Conservation (phyloP, 768 basidiomycete species). For the Leucocoprinus sp. region DNA sequence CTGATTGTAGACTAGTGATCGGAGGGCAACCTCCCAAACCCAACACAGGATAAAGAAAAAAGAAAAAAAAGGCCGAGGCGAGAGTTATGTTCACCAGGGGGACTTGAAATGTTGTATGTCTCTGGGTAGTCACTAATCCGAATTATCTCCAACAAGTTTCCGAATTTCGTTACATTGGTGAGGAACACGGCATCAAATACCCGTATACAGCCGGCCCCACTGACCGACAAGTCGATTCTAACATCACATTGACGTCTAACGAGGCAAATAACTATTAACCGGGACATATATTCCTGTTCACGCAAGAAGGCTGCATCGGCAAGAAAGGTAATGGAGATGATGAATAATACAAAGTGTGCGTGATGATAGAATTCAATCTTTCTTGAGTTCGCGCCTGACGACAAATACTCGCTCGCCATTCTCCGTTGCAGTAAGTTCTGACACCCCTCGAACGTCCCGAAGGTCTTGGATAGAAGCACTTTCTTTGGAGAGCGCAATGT, state of each 20-base stretch:
- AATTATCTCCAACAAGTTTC: too few relatives aligned
- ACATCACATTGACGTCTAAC: not conserved
- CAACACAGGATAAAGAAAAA: too few relatives aligned
- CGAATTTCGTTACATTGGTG: too few relatives aligned
- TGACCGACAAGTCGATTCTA: too few relatives aligned
- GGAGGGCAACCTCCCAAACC: too few relatives aligned
- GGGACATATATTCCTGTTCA: not conserved
- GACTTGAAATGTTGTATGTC: too few relatives aligned
- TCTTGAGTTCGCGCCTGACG: conserved; percentile 73
- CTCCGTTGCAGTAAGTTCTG: conserved; percentile 52
- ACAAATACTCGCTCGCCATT: conserved; percentile 75
- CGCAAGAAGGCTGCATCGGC: not conserved
- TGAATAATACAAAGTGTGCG: conserved; percentile 11
- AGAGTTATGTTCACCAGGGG: too few relatives aligned
- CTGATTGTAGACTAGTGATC: too few relatives aligned
- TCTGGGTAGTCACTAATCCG: too few relatives aligned
- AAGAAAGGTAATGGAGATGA: conserved; percentile 10
- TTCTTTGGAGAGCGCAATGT: conserved; percentile 69
- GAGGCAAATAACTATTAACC: not conserved
- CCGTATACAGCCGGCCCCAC: too few relatives aligned
- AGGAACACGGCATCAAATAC: too few relatives aligned
- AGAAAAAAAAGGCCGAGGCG: too few relatives aligned
- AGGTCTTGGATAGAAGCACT: conserved; percentile 49
- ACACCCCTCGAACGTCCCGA: conserved; percentile 43
- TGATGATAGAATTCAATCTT: conserved; percentile 42